These are phyloP conservation scores for Sherardia arvensis DNA, from an alignment of 257 asterid genomes.

Conservation along the genomic window DNA sequence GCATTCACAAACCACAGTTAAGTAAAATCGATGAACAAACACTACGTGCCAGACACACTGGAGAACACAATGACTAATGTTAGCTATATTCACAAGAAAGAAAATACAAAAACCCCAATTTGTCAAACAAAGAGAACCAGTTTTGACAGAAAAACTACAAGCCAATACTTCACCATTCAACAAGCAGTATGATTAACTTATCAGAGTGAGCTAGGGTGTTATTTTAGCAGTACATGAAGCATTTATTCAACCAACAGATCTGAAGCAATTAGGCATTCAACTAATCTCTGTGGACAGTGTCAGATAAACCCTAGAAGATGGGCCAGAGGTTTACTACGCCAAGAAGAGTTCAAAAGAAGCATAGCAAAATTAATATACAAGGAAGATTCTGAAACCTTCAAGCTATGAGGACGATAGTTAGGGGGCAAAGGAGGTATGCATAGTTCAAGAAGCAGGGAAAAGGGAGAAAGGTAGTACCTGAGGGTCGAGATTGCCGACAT, in stretches of 20 bases:
- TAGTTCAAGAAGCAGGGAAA: not conserved
- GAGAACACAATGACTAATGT: not conserved
- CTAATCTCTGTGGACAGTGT: not conserved
- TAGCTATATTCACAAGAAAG: not conserved
- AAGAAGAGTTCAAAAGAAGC: not conserved
- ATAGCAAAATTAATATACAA: not conserved
- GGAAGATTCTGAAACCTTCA: not conserved
- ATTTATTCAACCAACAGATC: not conserved
- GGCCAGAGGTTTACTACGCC: not conserved
- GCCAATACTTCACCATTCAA: not conserved
- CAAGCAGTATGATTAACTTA: not conserved
- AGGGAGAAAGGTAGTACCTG: constrained; percentile 23
- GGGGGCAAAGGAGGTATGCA: not conserved
- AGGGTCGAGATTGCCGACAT: constrained; percentile 86
- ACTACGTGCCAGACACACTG: not conserved
- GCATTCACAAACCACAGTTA: not conserved
- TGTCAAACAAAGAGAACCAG: not conserved
- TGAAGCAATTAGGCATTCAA: not conserved
- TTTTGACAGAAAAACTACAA: not conserved
- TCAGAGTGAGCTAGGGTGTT: not conserved
- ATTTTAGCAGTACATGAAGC: not conserved
- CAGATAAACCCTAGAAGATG: not conserved
- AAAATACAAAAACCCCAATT: not conserved
- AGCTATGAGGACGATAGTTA: not conserved
- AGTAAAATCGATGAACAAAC: not conserved